phyloP scores from a whole-genome alignment of 345 rosid genomes.

The Erysimum cheiranthoides region DNA sequence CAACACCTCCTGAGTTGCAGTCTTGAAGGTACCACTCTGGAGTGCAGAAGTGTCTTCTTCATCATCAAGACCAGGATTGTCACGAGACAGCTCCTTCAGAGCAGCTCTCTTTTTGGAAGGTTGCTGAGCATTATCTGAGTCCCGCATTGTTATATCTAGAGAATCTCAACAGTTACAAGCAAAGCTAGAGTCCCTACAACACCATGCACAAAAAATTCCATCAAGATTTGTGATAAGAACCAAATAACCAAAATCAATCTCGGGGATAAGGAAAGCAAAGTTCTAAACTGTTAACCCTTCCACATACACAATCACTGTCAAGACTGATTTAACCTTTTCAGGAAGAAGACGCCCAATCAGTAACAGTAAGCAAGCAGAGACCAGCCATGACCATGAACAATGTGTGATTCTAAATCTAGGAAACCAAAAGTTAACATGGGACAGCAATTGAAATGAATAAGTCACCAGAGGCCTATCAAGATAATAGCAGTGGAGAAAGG shows the following conservation, averaged over 20 bases:
- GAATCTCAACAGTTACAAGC: not conserved
- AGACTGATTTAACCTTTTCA: not conserved
- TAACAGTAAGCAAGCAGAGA: not conserved
- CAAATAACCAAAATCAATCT: constrained; percentile 10
- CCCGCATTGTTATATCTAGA: constrained; percentile 59
- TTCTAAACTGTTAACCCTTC: not conserved
- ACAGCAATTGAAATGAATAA: too few species aligned
- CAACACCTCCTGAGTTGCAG: constrained; percentile 80
- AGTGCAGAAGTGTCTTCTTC: constrained; percentile 66
- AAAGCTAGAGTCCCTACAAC: constrained; percentile 25
- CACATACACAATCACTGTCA: too few species aligned
- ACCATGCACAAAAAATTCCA: not conserved
- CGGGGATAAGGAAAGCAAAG: not conserved
- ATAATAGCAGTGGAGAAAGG: not conserved
- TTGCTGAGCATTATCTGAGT: constrained; percentile 69
- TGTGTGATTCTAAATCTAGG: not conserved
- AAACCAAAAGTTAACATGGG: too few species aligned
- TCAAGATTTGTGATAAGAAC: not conserved
- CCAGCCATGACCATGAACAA: not conserved
- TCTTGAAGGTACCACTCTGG: constrained; percentile 82
- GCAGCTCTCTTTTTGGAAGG: constrained; percentile 91
- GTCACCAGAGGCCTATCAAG: too few species aligned
- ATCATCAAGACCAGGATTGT: constrained; percentile 90
- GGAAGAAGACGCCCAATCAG: not conserved
- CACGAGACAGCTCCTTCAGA: constrained; percentile 80